phyloP scores from a whole-genome alignment of 2,329 filamentous ascomycete genomes.

The Verticillium tricorpus region DNA sequence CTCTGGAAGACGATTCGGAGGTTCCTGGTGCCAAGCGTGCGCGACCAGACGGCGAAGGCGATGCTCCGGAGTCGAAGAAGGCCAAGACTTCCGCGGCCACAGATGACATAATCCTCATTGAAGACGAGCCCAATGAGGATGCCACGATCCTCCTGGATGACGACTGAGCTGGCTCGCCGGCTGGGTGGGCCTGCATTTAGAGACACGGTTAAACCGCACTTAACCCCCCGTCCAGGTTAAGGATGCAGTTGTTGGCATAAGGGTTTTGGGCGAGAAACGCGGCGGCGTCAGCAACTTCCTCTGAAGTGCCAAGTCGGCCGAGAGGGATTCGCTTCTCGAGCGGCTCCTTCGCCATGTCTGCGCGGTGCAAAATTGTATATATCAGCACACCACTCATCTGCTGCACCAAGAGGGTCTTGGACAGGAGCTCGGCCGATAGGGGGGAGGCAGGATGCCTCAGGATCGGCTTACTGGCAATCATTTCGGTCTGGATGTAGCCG shows the following conservation, averaged over 20 bases:
- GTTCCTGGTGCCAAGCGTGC: constrained; percentile 40
- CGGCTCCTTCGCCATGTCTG: constrained; percentile 19
- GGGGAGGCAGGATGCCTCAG: not conserved
- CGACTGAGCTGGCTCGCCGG: not conserved
- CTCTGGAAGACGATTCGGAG: constrained; percentile 26
- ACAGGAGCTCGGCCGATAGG: not conserved
- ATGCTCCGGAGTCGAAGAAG: constrained; percentile 40
- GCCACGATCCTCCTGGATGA: constrained; percentile 46
- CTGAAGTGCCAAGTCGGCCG: constrained; percentile 59
- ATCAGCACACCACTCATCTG: constrained; percentile 23
- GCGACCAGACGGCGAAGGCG: constrained; percentile 35
- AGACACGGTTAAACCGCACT: constrained; percentile 55
- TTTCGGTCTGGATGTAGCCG: constrained; percentile 77
- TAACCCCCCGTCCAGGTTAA: constrained; percentile 82
- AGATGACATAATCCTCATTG: constrained; percentile 33
- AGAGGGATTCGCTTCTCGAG: constrained; percentile 19
- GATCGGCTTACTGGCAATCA: constrained; percentile 65
- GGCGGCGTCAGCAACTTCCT: constrained; percentile 79
- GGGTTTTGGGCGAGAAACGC: constrained; percentile 71
- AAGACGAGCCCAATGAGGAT: constrained; percentile 18
- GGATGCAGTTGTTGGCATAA: constrained; percentile 82
- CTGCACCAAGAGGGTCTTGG: not conserved
- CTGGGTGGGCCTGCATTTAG: no score
- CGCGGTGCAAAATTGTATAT: constrained; percentile 28
- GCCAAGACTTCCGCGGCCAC: constrained; percentile 37